Conservation (phyloP, 805 yeast genomes). For the Candida orba region DNA sequence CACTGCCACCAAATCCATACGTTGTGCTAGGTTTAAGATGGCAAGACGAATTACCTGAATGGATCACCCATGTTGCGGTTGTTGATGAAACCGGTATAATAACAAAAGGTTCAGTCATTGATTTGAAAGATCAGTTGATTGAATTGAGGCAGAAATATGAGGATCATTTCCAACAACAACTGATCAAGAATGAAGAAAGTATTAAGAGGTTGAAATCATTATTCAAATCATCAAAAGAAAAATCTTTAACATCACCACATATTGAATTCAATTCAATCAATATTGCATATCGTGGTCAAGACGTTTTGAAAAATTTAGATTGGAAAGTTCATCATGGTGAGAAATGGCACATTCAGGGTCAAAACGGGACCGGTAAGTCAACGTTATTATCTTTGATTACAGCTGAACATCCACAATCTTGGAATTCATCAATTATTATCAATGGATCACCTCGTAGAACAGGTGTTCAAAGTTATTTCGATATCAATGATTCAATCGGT, state of each 20-base stretch:
- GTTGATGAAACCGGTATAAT: slow-evolving; percentile 50
- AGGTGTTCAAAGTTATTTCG: slow-evolving; percentile 71
- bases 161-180: slow-evolving; percentile 8
- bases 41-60: slow-evolving; percentile 70
- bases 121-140: slow-evolving; percentile 19
- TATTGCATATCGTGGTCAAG: slow-evolving; percentile 57
- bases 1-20: slow-evolving; percentile 40
- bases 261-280: slow-evolving; percentile 56
- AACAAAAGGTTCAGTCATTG: slow-evolving; percentile 38
- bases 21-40: slow-evolving; percentile 69
- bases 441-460: slow-evolving; percentile 64
- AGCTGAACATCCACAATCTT: slow-evolving; percentile 95
- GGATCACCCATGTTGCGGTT: slow-evolving; percentile 70
- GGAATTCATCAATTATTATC: slow-evolving; percentile 64
- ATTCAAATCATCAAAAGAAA: slow-evolving; percentile 11
- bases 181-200: slow-evolving; percentile 11
- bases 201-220: slow-evolving; percentile 13
- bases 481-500: slow-evolving; percentile 73
- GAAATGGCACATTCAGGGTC: slow-evolving; percentile 84
- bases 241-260: slow-evolving; percentile 13
- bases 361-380: slow-evolving; percentile 91
- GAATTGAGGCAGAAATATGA: slow-evolving; percentile 17
- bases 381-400: slow-evolving; percentile 79
- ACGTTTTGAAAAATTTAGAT: slow-evolving; percentile 49
- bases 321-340: slow-evolving; percentile 70